A percentile compares a stretch with the other conserved stretches of the same genome.
phyloP scores from a whole-genome alignment of 1,139 yeast species.

The Tardiomyces blankii region DNA sequence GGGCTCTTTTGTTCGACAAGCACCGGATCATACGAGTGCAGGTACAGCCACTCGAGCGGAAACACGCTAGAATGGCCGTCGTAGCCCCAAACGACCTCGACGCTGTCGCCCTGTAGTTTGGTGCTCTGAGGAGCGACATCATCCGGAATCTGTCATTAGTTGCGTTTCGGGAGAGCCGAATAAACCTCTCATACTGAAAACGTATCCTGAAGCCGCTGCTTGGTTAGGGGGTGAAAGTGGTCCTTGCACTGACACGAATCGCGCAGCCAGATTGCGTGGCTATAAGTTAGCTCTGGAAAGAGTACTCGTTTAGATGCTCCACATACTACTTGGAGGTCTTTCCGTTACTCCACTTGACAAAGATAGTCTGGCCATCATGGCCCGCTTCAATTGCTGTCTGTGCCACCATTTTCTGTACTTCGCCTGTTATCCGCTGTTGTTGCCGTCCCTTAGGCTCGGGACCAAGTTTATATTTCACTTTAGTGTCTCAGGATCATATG shows the following conservation, averaged over 20 bases:
- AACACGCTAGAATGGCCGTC: slow-evolving; percentile 42
- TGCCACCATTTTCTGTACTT: no score
- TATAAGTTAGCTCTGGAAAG: not conserved
- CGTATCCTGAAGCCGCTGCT: slow-evolving; percentile 54
- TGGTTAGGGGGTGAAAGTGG: slow-evolving; percentile 50
- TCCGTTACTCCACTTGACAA: slow-evolving; percentile 24
- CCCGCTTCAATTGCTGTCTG: not conserved
- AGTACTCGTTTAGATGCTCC: not conserved
- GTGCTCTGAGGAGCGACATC: slow-evolving; percentile 32
- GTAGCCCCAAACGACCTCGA: slow-evolving; percentile 36
- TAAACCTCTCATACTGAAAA: slow-evolving; percentile 19
- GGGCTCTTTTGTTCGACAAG: slow-evolving; percentile 28
- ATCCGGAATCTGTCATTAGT: slow-evolving; percentile 28
- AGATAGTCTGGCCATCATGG: slow-evolving; percentile 5
- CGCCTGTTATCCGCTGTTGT: no score
- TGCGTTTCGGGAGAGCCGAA: not conserved
- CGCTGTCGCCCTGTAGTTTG: slow-evolving; percentile 10
- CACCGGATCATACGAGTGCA: slow-evolving; percentile 51
- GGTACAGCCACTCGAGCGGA: slow-evolving; percentile 39
- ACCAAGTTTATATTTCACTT: no score
- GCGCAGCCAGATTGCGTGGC: slow-evolving; percentile 54
- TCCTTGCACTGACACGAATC: slow-evolving; percentile 58
- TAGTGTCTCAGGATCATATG: no score
- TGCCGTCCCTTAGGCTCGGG: no score
- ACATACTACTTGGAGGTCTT: slow-evolving; percentile 20